Evolutionary conservation across 2,329 filamentous ascomycete genomes (phyloP), one percentile per base, ranked within the genome.

Genomic region (Calonectria fujianensis): DNA sequence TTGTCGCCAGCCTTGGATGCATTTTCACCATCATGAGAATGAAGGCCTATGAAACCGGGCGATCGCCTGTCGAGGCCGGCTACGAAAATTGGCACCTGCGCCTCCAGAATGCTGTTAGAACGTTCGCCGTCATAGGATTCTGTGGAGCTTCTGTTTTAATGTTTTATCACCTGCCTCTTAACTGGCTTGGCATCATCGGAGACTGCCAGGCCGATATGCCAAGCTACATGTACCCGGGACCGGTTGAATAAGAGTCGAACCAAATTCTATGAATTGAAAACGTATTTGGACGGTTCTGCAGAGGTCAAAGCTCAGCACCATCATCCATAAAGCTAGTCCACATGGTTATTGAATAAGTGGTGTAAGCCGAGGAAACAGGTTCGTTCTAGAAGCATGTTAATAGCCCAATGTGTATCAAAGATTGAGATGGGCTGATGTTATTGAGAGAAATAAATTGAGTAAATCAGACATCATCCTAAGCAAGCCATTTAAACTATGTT

Each of bases 181-280:
- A 69, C 27, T 69, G 66, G 66, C 51, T 69, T 16, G 66, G 66
- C 20, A 13, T 69, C 0, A 69, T 69, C 45, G 66, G 66, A 31
- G 66, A 69, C 37, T 69, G 51, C 14, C 20, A 69, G 32, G 66
- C 66, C 7, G 31, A 69, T 4, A 69, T 69, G 51, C 66, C 66
- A 24, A 69, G 66, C 51, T 69, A 69, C 35, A 69, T 69, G 66
- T 48, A 69, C 18, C 66, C 66, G 11, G 65, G 65, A 3, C 50
- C 65, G n/a, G 51, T 69, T 20, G 66, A 69, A 9, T 54, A 57
- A 39, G 35, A 24, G 31, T n/a, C 14, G 9, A 35, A 29, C 3
- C 16, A 4, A 16, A 9, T 13, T 48, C 41, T 1, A n/a, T 20
- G 41, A 45, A 45, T n/a, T 9, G 18, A 45, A n/a, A 45, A 13